phyloP scores from a whole-genome alignment of 2,329 filamentous ascomycete species.

The Fusarium torreyae region DNA sequence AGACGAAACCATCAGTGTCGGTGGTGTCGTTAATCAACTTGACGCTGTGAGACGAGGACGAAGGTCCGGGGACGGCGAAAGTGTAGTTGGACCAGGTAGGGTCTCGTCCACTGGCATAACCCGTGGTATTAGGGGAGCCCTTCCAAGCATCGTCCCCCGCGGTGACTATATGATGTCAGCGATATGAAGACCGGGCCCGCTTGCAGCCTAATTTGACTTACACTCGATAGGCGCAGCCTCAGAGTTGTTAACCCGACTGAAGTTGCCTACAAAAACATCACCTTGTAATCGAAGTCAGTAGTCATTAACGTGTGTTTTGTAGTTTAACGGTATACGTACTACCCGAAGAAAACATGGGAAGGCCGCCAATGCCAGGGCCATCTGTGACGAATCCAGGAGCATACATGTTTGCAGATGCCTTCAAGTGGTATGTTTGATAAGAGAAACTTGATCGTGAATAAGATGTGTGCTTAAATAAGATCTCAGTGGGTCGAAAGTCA shows the following conservation, averaged over 20 bases:
- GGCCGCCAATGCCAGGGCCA: constrained; percentile 5
- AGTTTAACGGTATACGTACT: not conserved
- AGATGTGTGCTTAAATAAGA: not conserved
- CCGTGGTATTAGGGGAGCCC: constrained; percentile 15
- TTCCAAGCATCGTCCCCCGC: not conserved
- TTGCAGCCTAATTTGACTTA: rapidly evolving
- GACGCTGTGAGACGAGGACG: not conserved
- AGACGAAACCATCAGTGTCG: not conserved
- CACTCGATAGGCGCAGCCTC: constrained; percentile 5
- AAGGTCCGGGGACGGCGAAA: not conserved
- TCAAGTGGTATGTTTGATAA: not conserved
- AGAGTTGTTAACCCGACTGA: not conserved
- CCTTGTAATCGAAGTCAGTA: not conserved
- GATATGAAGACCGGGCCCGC: too few species aligned
- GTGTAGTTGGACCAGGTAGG: constrained; percentile 15
- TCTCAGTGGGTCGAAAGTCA: not conserved
- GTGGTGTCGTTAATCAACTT: not conserved
- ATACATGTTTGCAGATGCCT: not conserved
- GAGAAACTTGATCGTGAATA: too few species aligned
- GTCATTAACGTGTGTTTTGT: not conserved
- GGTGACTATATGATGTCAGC: not conserved
- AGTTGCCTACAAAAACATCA: constrained; percentile 9
- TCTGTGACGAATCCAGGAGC: not conserved
- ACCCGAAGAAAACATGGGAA: constrained; percentile 10
- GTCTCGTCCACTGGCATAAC: not conserved